Base-by-base conservation (phyloP, 306 rosid species). In the Vigna radiata region DNA sequence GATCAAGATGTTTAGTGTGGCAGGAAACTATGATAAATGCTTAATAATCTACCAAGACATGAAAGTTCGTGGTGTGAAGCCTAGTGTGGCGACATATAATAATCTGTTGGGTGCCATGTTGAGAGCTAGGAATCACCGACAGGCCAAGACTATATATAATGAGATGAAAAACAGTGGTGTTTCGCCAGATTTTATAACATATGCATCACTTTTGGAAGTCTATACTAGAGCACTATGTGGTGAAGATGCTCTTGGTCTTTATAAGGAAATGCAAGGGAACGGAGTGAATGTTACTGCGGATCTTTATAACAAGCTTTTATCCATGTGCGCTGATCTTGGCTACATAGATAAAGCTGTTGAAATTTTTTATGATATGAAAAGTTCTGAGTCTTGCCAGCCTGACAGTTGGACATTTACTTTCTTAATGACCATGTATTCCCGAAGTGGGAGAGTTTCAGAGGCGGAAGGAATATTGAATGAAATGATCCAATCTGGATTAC, bases 391-490 rank as follows among this genome's bases (percentile, higher is more conserved):
- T 16, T 63, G 48, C 27, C 69, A 23, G 48, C 69, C 69, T 36
- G 27, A 63, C 69, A 63, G 48, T 9, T 36, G 69, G 69, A 63
- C 69, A 63, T 63, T 63, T 63, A n/a, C 69, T n/a, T 33, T 46
- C 25, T 16, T 63, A 23, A 36, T 63, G 17, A 63, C 48, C 48
- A 36, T 63, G 6, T 63, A 63, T 63, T 63, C 47, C 69, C 69
- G 91, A 33, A 64, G 86, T 52, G 94, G 92, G 77, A 83, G 90
- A 50, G 94, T 91, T 70, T 69, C 70, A 17, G 90, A 90, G 82
- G 97, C 93, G 0, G 97, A 91, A 86, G 83, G 80, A 1, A 85
- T 73, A 81, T 82, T 91, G 80, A 87, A 90, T 68, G 96, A 90
- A 77, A 91, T 91, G 97, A 69, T 85, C 70, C 85, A 82, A 54